Percentiles rank a stretch among this genome's conserved stretches.
These are phyloP conservation scores for Fibroporia radiculosa DNA, from an alignment of 768 basidiomycete genomes.

Conservation along the genomic window DNA sequence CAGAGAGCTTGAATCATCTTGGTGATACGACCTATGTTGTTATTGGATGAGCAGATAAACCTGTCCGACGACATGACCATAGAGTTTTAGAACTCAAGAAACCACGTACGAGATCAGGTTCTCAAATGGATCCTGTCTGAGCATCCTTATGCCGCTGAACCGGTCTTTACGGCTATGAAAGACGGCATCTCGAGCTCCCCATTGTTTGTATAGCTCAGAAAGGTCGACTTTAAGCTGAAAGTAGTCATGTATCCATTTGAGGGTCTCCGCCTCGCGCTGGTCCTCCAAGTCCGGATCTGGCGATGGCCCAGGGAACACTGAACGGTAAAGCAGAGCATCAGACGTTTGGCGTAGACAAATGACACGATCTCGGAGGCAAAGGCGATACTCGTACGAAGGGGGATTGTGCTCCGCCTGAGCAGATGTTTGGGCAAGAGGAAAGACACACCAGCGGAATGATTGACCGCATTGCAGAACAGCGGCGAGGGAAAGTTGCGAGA, in stretches of 20 bases:
- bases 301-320: conserved; percentile 47
- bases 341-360: conserved; percentile 72
- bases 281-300: conserved; percentile 21
- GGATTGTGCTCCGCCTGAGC: conserved; percentile 2
- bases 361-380: conserved; percentile 76
- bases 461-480: conserved; percentile 80
- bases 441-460: conserved; percentile 73
- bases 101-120: conserved; percentile 80
- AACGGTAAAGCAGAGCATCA: conserved; percentile 61
- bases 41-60: conserved; percentile 97
- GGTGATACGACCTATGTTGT: conserved; percentile 91
- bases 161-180: conserved; percentile 57
- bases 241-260: conserved; percentile 75
- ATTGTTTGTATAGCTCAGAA: conserved; percentile 60
- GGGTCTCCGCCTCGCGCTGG: conserved; percentile 51
- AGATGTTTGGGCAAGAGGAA: conserved; percentile 29
- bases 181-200: conserved; percentile 67
- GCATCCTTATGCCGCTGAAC: conserved; percentile 76
- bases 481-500: conserved; percentile 68
- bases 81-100: background rate
- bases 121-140: conserved; percentile 95
- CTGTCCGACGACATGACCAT: conserved; percentile 29
- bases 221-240: conserved; percentile 83
- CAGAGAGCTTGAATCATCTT: conserved; percentile 87
- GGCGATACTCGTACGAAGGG: conserved; percentile 60